Evolutionary conservation across 352 stramenopile species (phyloP).

Genomic region (Globisporangium barbulae): DNA sequence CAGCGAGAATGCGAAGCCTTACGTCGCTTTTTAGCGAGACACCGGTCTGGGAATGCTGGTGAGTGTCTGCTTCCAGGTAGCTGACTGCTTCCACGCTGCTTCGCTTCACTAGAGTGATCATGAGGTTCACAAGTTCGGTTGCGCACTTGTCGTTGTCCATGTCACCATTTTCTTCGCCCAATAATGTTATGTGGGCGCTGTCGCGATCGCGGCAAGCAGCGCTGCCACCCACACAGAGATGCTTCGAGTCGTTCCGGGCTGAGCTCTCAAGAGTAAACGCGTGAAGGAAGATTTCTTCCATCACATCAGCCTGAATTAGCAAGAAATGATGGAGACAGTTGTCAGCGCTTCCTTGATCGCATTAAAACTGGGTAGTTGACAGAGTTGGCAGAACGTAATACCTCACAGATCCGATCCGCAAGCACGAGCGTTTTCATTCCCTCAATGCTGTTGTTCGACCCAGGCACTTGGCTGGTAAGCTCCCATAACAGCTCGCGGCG

Average conservation of each 20-base stretch:
- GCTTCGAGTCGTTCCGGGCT: background rate
- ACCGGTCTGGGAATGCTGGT: background rate
- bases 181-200: background rate
- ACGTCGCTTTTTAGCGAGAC: background rate
- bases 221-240: background rate
- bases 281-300: constrained; percentile 22
- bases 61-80: constrained; percentile 4
- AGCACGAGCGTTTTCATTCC: constrained; percentile 24
- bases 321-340: background rate
- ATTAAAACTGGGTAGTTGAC: background rate
- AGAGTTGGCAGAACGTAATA: background rate
- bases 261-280: constrained; percentile 8
- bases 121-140: constrained; percentile 7
- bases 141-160: background rate
- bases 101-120: constrained; percentile 12
- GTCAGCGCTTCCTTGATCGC: background rate
- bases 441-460: background rate
- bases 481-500: constrained; percentile 24
- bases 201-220: background rate
- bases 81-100: constrained; percentile 12
- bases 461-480: constrained; percentile 9
- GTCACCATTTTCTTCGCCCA: background rate
- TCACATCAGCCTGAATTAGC: constrained; percentile 19
- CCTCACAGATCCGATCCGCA: constrained; percentile 26
- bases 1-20: constrained; percentile 26